Conservation (phyloP, 1,284 basidiomycete genomes). For the Ceratobasidium theobromae region DNA sequence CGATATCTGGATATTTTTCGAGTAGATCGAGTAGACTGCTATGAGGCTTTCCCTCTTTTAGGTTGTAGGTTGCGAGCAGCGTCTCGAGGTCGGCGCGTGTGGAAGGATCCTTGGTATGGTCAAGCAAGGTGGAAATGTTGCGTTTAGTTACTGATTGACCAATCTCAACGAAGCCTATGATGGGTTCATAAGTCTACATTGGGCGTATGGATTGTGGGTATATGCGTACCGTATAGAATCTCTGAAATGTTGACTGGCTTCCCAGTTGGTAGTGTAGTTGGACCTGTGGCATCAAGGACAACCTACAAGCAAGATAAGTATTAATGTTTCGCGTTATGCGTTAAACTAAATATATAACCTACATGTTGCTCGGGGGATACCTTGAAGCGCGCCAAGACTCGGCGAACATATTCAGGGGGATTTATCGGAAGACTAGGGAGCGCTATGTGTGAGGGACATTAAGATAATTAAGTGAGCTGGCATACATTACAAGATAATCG, state of each 20-base stretch:
- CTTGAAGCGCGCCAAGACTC: conserved; percentile 33
- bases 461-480: conserved; percentile 41
- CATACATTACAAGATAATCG: conserved; percentile 31
- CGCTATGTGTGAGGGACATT: conserved; percentile 42
- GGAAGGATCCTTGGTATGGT: conserved; percentile 32
- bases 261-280: conserved; percentile 45
- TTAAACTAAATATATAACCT: not conserved
- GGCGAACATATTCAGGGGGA: conserved; percentile 35
- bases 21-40: conserved; percentile 52
- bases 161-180: conserved; percentile 39
- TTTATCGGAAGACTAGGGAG: conserved; percentile 36
- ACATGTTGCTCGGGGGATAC: conserved; percentile 48
- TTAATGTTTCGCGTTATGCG: not conserved
- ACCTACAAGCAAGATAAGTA: conserved; percentile 40
- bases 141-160: conserved; percentile 39
- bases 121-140: conserved; percentile 35
- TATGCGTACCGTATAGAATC: conserved; percentile 41
- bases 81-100: conserved; percentile 39
- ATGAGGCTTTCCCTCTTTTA: conserved; percentile 43
- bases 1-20: conserved; percentile 47
- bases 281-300: conserved; percentile 46
- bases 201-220: conserved; percentile 45
- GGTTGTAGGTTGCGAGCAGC: conserved; percentile 42
- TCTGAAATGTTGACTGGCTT: conserved; percentile 10
- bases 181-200: conserved; percentile 46